Conservation (phyloP, 345 rosid species). For the Noccaea bulbosa region DNA sequence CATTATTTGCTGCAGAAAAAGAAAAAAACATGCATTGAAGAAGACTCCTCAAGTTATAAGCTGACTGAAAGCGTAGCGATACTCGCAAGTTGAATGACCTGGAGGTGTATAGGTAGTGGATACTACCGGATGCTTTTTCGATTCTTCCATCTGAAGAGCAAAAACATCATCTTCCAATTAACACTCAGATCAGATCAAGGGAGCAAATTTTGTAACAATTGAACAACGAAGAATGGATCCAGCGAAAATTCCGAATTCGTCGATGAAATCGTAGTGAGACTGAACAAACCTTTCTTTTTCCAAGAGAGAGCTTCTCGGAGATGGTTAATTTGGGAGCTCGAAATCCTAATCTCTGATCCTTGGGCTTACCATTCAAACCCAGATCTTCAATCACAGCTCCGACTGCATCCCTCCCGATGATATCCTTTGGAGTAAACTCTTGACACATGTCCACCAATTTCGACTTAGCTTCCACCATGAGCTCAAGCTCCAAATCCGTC, state of each 20-base stretch:
- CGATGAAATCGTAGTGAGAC: not conserved
- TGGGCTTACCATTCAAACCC: conserved; percentile 66
- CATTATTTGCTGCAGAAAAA: conserved; percentile 43
- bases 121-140: conserved; percentile 59
- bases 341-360: conserved; percentile 76
- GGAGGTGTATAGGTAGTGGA: conserved; percentile 54
- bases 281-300: conserved; percentile 68
- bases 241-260: not conserved
- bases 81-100: conserved; percentile 29
- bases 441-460: conserved; percentile 65
- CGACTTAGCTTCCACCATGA: conserved; percentile 85
- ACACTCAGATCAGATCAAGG: not conserved
- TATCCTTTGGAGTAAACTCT: conserved; percentile 67
- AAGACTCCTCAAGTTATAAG: conserved; percentile 47
- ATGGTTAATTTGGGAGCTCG: conserved; percentile 65
- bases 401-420: conserved; percentile 63
- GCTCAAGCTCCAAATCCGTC: conserved; percentile 67
- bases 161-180: conserved; percentile 1
- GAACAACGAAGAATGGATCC: not conserved
- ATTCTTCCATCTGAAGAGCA: conserved; percentile 73
- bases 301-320: conserved; percentile 67
- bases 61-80: conserved; percentile 43
- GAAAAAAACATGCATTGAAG: conserved; percentile 33
- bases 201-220: not conserved
- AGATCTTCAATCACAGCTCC: conserved; percentile 84